A percentile compares a stretch with the other conserved stretches of the same genome.
These are phyloP conservation scores for Pelargonium australe DNA, from an alignment of 441 rosid species.

Conservation along the genomic window DNA sequence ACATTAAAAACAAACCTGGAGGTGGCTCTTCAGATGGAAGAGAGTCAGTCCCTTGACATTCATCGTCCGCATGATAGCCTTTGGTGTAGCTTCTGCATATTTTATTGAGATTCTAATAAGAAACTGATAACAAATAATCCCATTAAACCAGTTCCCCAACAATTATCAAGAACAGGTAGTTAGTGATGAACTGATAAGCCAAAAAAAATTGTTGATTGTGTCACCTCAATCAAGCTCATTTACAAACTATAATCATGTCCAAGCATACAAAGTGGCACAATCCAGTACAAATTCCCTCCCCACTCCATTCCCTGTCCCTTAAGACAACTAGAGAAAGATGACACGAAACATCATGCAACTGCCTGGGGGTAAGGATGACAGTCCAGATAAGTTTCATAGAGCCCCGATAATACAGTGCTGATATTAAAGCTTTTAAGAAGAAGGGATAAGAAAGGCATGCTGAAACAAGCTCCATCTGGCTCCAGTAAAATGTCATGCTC, in stretches of 20 bases:
- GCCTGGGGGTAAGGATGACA: no score
- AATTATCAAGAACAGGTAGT: background rate
- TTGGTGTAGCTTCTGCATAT: conserved; percentile 68
- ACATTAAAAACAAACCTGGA: conserved; percentile 41
- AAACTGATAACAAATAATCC: conserved; percentile 4
- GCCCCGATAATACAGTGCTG: no score
- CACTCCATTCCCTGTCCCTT: no score
- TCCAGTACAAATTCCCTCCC: background rate
- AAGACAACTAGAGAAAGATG: no score
- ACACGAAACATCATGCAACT: no score
- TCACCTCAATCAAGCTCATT: background rate
- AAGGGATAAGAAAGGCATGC: no score
- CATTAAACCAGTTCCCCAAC: background rate
- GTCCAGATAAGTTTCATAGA: no score
- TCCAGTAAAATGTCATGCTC: no score
- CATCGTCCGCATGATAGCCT: conserved; percentile 68
- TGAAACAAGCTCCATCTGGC: no score
- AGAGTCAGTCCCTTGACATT: conserved; percentile 65
- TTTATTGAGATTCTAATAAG: conserved; percentile 4
- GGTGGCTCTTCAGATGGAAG: conserved; percentile 67
- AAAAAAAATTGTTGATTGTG: background rate
- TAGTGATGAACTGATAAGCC: background rate
- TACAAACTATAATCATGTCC: background rate
- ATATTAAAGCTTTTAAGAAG: no score
- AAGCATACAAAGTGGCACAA: background rate